These are phyloP conservation scores for Antrodiella citrinella DNA, from an alignment of 768 basidiomycete genomes.

Conservation along the genomic window DNA sequence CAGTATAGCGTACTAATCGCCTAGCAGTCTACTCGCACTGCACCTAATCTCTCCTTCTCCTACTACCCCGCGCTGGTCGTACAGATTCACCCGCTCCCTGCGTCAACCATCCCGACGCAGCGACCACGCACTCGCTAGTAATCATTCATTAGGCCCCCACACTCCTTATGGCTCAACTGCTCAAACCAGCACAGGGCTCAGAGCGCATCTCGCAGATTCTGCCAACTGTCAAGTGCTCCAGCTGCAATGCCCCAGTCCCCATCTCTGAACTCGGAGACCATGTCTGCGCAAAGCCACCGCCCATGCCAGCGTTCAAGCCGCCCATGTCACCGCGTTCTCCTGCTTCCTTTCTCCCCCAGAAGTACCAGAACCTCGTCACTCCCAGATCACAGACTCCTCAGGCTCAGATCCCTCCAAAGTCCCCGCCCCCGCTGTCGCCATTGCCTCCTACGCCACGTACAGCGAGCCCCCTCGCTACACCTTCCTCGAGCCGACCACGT, in stretches of 20 bases:
- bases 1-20: neutral
- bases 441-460: neutral
- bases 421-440: slow-evolving; percentile 6
- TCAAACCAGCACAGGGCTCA: slow-evolving; percentile 12
- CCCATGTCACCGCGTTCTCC: slow-evolving; percentile 34
- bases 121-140: slow-evolving; percentile 6
- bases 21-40: neutral
- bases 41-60: slow-evolving; percentile 5
- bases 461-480: neutral
- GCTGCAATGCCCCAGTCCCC: slow-evolving; percentile 62
- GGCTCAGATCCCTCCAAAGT: slow-evolving; percentile 7
- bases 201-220: slow-evolving; percentile 53
- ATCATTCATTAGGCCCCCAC: slow-evolving; percentile 8
- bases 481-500: slow-evolving; percentile 11
- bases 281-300: slow-evolving; percentile 48
- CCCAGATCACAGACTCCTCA: neutral
- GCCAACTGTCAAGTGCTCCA: slow-evolving; percentile 81
- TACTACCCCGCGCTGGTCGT: slow-evolving; percentile 9
- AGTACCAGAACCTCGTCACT: slow-evolving; percentile 39
- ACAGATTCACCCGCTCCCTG: slow-evolving; percentile 1
- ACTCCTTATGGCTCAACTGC: slow-evolving; percentile 23
- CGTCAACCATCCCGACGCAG: slow-evolving; percentile 1
- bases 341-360: slow-evolving; percentile 39
- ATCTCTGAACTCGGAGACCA: slow-evolving; percentile 73
- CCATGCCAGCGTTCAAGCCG: slow-evolving; percentile 31